A percentile compares a stretch with the other conserved stretches of the same genome.
Evolutionary conservation across 306 rosid genomes (phyloP).

Genomic region (Trifolium dubium): DNA sequence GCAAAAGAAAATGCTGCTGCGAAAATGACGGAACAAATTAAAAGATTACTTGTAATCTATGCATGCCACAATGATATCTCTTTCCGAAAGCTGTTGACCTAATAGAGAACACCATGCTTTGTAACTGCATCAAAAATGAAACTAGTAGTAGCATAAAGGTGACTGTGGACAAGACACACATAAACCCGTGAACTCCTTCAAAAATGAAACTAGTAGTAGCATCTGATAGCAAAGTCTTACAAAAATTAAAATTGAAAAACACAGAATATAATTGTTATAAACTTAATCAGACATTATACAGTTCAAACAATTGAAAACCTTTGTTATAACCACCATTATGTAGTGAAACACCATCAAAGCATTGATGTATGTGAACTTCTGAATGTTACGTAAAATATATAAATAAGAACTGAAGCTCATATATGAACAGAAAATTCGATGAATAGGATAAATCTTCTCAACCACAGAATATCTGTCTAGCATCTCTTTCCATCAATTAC

Average conservation of each 20-base stretch:
- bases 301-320: not conserved
- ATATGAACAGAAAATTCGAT: constrained; percentile 17
- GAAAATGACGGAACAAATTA: no score
- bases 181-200: constrained; percentile 18
- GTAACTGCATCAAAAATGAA: no score
- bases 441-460: constrained; percentile 24
- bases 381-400: not conserved
- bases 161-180: not conserved
- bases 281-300: no score
- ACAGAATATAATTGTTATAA: constrained; percentile 10
- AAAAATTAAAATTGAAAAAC: not conserved
- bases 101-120: constrained; percentile 97
- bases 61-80: constrained; percentile 93
- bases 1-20: constrained; percentile 7
- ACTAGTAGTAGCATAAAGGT: no score
- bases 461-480: not conserved
- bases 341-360: constrained; percentile 17
- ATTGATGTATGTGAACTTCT: constrained; percentile 4
- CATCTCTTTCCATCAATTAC: constrained; percentile 9
- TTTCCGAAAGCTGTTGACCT: constrained; percentile 86
- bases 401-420: constrained; percentile 21
- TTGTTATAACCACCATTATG: constrained; percentile 23
- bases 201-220: constrained; percentile 13
- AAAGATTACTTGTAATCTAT: constrained; percentile 82
- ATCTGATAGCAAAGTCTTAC: constrained; percentile 13